These are phyloP conservation scores for Mollisiaceae sp. DNA, from an alignment of 2,329 filamentous ascomycete species.

Conservation along the genomic window DNA sequence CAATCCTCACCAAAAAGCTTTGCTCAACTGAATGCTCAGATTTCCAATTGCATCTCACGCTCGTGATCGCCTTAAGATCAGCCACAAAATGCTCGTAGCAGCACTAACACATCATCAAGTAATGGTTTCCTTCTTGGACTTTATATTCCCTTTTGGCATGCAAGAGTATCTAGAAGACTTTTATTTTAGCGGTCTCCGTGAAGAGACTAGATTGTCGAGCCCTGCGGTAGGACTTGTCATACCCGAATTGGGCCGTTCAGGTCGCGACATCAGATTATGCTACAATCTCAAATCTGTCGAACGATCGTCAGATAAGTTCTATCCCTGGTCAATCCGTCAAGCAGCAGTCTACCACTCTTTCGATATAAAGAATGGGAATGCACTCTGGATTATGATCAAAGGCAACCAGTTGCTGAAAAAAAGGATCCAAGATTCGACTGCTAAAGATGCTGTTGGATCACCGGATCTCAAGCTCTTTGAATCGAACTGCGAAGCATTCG, in stretches of 20 bases:
- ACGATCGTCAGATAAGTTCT: conserved; percentile 25
- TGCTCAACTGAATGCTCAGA: conserved; percentile 18
- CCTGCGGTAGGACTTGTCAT: conserved; percentile 28
- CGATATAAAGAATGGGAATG: conserved; percentile 43
- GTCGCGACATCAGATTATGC: conserved; percentile 44
- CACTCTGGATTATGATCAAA: conserved; percentile 48
- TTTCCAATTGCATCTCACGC: conserved; percentile 36
- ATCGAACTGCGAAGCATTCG: conserved; percentile 27
- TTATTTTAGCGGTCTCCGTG: conserved; percentile 45
- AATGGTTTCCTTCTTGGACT: conserved; percentile 45
- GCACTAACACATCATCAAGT: conserved; percentile 44
- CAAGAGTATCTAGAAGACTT: conserved; percentile 43
- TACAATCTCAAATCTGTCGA: conserved; percentile 49
- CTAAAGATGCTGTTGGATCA: neutral
- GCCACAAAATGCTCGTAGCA: conserved; percentile 31
- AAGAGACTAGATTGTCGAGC: conserved; percentile 36
- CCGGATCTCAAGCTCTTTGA: conserved; percentile 17
- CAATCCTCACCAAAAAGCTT: too few species aligned
- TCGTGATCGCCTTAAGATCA: conserved; percentile 26
- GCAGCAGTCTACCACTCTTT: conserved; percentile 47
- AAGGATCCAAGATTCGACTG: conserved; percentile 33
- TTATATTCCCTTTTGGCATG: conserved; percentile 46
- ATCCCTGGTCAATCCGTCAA: conserved; percentile 47
- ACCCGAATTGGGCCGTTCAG: conserved; percentile 44
- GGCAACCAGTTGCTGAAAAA: conserved; percentile 43